Conservation (phyloP, 2,329 filamentous ascomycete species). For the Pseudocercospora fuligena region DNA sequence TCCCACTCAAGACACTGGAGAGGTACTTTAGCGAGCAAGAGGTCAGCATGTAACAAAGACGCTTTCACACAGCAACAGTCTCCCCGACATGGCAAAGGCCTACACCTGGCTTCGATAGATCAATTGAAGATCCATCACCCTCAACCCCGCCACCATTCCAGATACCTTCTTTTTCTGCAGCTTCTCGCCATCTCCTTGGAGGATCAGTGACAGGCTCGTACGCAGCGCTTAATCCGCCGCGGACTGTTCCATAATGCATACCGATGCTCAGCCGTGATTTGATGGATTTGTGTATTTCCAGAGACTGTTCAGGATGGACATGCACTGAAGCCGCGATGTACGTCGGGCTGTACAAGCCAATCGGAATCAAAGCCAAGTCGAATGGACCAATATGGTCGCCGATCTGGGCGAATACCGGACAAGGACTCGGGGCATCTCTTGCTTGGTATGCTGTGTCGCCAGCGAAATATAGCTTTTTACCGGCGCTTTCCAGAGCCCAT, state of each 20-base stretch:
- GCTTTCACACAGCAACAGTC: slow-evolving; percentile 48
- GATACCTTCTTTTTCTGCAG: slow-evolving; percentile 47
- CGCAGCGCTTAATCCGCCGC: slow-evolving; percentile 50
- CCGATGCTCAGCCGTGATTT: slow-evolving; percentile 54
- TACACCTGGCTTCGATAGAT: slow-evolving; percentile 44
- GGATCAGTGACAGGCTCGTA: slow-evolving; percentile 58
- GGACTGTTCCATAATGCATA: slow-evolving; percentile 58
- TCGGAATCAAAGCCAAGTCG: slow-evolving; percentile 55
- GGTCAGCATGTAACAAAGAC: background rate
- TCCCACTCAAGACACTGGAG: background rate
- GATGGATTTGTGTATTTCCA: slow-evolving; percentile 55
- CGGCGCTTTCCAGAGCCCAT: slow-evolving; percentile 46
- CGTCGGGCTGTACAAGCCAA: slow-evolving; percentile 54
- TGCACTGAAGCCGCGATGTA: slow-evolving; percentile 53
- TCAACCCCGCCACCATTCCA: slow-evolving; percentile 41
- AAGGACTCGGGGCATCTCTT: slow-evolving; percentile 46
- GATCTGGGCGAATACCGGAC: slow-evolving; percentile 55
- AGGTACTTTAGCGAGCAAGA: background rate
- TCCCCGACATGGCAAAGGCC: slow-evolving; percentile 52
- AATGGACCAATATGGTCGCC: slow-evolving; percentile 54
- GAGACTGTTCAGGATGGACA: slow-evolving; percentile 53
- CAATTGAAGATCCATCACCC: slow-evolving; percentile 36
- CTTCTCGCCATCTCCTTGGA: slow-evolving; percentile 50
- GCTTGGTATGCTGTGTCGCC: slow-evolving; percentile 57
- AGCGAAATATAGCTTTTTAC: slow-evolving; percentile 52